Evolutionary conservation across 345 rosid genomes (phyloP).

Genomic region (Citrus unshiu): DNA sequence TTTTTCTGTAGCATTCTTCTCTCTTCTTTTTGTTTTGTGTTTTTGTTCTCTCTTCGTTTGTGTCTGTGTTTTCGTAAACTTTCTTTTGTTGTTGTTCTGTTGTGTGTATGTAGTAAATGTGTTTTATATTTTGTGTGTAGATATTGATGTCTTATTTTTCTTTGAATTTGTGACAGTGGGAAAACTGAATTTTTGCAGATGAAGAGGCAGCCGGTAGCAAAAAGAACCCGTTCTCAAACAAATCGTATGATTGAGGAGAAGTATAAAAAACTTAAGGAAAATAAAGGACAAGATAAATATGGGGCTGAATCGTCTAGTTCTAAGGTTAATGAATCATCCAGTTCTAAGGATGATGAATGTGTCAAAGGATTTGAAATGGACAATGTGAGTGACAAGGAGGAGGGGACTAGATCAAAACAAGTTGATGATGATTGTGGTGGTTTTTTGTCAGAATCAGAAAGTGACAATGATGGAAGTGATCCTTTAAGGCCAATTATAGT

Average conservation of each 20-base stretch:
- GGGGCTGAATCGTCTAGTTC: not conserved
- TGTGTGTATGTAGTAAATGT: not conserved
- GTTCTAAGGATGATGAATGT: not conserved
- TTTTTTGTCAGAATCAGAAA: not conserved
- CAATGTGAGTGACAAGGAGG: not conserved
- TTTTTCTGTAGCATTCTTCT: not conserved
- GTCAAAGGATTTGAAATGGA: not conserved
- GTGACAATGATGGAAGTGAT: not conserved
- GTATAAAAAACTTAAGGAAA: not conserved
- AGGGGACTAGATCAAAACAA: not conserved
- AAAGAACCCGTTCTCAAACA: slow-evolving; percentile 18
- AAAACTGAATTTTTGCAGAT: not conserved
- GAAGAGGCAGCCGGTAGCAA: slow-evolving; percentile 9
- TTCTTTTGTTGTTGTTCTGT: not conserved
- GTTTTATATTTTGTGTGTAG: not conserved
- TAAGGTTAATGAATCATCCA: not conserved
- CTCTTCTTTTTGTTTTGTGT: not conserved
- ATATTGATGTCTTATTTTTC: not conserved
- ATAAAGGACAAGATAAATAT: not conserved
- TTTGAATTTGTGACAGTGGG: not conserved
- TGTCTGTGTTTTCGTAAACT: not conserved
- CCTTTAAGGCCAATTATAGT: not conserved
- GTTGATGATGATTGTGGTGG: not conserved
- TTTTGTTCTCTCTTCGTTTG: not conserved
- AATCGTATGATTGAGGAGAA: not conserved